Evolutionary conservation across 176 grass and related monocot species (phyloP), one percentile per base, ranked within the genome.

Genomic region (Triticum dicoccoides): DNA sequence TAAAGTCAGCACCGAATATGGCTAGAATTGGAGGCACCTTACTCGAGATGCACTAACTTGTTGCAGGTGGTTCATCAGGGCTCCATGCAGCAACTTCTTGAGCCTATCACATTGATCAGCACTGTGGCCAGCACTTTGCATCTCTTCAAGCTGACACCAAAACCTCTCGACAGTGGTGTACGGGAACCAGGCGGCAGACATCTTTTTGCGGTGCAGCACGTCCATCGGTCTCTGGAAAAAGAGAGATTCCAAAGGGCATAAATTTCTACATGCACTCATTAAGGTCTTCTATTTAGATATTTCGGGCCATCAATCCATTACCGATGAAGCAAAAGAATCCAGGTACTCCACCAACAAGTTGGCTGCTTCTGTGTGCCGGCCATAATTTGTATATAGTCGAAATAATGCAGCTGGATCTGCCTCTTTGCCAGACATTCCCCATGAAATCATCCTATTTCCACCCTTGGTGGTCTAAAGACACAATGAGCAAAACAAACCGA

Each of bases 391-490:
- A 63, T 94, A 96, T 11, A 99, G 83, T 76, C 97, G 94, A 80
- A 99, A 99, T 84, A 99, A 87, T 42, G 97, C 89, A 32, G 92
- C 94, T 56, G 94, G 73, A 61, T 99, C 94, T 80, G 94, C 89
- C 89, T 99, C 97, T 81, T 87, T 88, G 63, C 94, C 90, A 27
- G 94, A 92, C 97, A 99, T 99, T 29, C 94, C 94, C 92, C 92
- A 94, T 17, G 90, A 91, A 78, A 83, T 89, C 75, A 54, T 89
- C 83, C 66, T 94, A 44, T 79, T 84, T 80, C 92, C 92, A 80
- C 76, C 78, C 87, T 90, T 84, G 63, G 61, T 80, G 79, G 70
- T 76, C 84, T 88, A 62, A 78, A 77, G 61, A 73, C 23, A 63
- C 49, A 44, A 25, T 23, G 58, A 84, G 29, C 51, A 79, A 79